phyloP scores from a whole-genome alignment of 2,329 filamentous ascomycete genomes.

The Curvularia sp. region DNA sequence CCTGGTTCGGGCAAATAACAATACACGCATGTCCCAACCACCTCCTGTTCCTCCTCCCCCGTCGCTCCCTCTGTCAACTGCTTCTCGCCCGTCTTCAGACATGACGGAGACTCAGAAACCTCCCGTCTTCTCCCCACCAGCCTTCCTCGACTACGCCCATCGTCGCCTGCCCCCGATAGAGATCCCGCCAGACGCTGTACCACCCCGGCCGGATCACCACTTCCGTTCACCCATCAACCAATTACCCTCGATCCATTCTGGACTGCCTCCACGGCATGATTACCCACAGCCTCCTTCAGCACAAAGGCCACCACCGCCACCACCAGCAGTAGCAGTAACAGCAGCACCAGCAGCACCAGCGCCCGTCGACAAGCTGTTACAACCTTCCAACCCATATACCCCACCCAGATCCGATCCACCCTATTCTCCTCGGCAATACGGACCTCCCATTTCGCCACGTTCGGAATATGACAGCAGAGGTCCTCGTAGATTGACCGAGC shows the following conservation, averaged over 20 bases:
- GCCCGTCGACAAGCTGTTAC: constrained; percentile 47
- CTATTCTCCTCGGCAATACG: constrained; percentile 51
- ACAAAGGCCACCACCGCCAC: constrained; percentile 25
- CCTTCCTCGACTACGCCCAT: constrained; percentile 51
- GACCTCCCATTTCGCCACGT: constrained; percentile 47
- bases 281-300: constrained; percentile 32
- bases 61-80: constrained; percentile 52
- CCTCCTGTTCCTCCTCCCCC: constrained; percentile 50
- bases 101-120: constrained; percentile 57
- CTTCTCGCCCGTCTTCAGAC: constrained; percentile 43
- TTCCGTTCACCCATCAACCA: constrained; percentile 50
- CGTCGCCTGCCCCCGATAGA: constrained; percentile 51
- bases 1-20: constrained; percentile 51
- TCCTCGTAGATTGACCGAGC: constrained; percentile 38
- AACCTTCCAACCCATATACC: constrained; percentile 48
- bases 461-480: constrained; percentile 44
- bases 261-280: constrained; percentile 41
- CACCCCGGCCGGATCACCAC: constrained; percentile 48
- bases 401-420: constrained; percentile 50
- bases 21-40: constrained; percentile 55
- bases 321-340: neutral
- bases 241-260: constrained; percentile 47
- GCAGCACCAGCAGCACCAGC: constrained; percentile 29
- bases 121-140: constrained; percentile 50
- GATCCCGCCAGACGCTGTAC: constrained; percentile 49